Evolutionary conservation across 2,329 filamentous ascomycete species (phyloP).

Genomic region (Colletotrichum acutatum): DNA sequence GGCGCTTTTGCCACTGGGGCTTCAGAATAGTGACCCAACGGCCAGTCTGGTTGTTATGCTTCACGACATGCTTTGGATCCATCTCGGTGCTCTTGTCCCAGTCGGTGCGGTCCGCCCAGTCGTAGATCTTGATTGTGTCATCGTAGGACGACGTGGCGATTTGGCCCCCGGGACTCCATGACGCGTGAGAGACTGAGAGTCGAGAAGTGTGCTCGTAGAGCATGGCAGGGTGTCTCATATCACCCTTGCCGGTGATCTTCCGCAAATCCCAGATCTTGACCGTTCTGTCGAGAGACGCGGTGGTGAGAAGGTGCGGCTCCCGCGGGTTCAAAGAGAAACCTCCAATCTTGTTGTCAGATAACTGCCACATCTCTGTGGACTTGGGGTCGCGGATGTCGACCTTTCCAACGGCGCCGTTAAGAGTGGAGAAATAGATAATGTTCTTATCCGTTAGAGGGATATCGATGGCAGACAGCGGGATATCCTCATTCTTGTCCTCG

Average conservation of each 20-base stretch:
- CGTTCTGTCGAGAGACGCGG: conserved; percentile 88
- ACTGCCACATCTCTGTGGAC: conserved; percentile 73
- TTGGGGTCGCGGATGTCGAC: conserved; percentile 77
- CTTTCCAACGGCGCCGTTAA: conserved; percentile 82
- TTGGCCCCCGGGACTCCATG: conserved; percentile 86
- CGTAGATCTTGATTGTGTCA: conserved; percentile 93
- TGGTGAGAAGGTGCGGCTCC: conserved; percentile 85
- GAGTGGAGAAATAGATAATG: conserved; percentile 85
- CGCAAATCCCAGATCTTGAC: conserved; percentile 94
- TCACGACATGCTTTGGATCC: conserved; percentile 74
- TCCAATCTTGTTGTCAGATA: conserved; percentile 94
- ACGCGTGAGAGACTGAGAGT: conserved; percentile 90
- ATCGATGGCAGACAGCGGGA: conserved; percentile 86
- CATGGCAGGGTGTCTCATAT: conserved; percentile 71
- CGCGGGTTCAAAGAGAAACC: conserved; percentile 88
- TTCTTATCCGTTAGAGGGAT: conserved; percentile 78
- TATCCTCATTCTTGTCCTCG: conserved; percentile 72
- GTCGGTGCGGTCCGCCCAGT: conserved; percentile 71
- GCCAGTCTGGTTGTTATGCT: conserved; percentile 96
- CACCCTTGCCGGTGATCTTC: conserved; percentile 75
- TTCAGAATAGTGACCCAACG: conserved; percentile 88
- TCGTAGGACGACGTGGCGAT: conserved; percentile 95
- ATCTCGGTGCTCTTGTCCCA: conserved; percentile 71
- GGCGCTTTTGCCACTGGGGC: conserved; percentile 88
- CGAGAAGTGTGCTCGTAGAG: conserved; percentile 85